Base-by-base conservation (phyloP, 2,329 filamentous ascomycete genomes). In the Cadophora gregata region DNA sequence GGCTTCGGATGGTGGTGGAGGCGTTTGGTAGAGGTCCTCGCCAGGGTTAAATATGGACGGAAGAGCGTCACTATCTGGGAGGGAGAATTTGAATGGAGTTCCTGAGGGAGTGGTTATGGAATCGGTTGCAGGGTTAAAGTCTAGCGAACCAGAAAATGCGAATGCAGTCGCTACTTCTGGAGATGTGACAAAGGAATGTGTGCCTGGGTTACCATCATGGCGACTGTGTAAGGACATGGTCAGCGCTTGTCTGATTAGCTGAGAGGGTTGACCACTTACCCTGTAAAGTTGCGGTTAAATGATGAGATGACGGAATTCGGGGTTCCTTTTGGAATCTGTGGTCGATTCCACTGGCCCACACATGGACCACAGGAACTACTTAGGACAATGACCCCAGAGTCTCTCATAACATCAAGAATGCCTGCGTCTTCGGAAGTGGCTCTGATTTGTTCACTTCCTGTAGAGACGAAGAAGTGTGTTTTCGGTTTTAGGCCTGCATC, bases 151-250 rank as follows among this genome's bases (percentile, higher is more conserved):
- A 19, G 79, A 78, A 69, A 80, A 79, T 55, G 77, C 78, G 73
- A 81, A 74, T 38, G 78, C 80, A 12, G 80, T 80, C 27, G 81
- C 81, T 63, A 83, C 75, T 64, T 83, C 81, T 24, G 81, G 81
- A 2, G 81, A 83, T 19, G 81, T 80, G 55, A 83, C 80, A 68
- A 84, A 84, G 0, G 81, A 81, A 72, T 82, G 81, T 0, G 82
- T 84, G 31, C 80, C 81, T 1, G 81, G 77, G 45, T 80, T 79
- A 3, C 77, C 70, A 63, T 80, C 77, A 55, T 78, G 78, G 1
- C 78, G 77, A 3, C 75, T 64, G 53, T 56, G 56, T 50, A 77
- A 0, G n/a, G n/a, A n/a, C n/a, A n/a, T n/a, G n/a, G 77, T 77
- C 60, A 79, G 80, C 42, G 21, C 3, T n/a, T n/a, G n/a, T 36